These are phyloP conservation scores for Phytopythium montanum DNA, from an alignment of 352 stramenopile species.

Conservation along the genomic window DNA sequence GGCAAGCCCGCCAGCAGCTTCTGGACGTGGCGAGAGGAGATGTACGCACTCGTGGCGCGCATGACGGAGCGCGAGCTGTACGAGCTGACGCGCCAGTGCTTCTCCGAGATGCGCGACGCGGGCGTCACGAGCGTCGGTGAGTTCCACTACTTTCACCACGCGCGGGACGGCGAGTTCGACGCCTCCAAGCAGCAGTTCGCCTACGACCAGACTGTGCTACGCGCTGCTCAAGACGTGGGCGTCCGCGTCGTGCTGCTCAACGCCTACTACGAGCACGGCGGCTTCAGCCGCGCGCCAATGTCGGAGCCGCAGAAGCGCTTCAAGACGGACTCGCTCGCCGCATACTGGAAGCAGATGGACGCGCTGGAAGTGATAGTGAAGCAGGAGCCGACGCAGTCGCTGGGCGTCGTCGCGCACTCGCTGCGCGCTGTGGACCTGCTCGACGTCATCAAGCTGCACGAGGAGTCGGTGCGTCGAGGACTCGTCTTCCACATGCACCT, in stretches of 20 bases:
- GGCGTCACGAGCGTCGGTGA: slow-evolving; percentile 77
- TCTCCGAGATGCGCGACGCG: slow-evolving; percentile 72
- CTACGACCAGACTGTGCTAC: slow-evolving; percentile 69
- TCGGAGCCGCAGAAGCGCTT: slow-evolving; percentile 63
- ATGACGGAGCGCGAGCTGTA: slow-evolving; percentile 69
- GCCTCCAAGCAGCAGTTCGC: slow-evolving; percentile 36
- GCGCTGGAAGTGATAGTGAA: slow-evolving; percentile 22
- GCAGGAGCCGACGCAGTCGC: slow-evolving; percentile 38
- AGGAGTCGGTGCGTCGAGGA: slow-evolving; percentile 55
- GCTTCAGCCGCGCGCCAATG: slow-evolving; percentile 59
- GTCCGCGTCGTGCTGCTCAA: slow-evolving; percentile 76
- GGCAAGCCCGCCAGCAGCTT: slow-evolving; percentile 47
- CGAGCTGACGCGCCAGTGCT: slow-evolving; percentile 67
- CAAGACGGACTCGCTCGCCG: slow-evolving; percentile 56
- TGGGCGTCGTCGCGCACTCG: slow-evolving; percentile 74
- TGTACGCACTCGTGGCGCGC: slow-evolving; percentile 72
- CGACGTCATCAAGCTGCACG: slow-evolving; percentile 61
- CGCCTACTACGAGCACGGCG: slow-evolving; percentile 70
- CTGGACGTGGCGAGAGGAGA: slow-evolving; percentile 82
- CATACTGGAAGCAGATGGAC: slow-evolving; percentile 76
- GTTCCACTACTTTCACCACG: slow-evolving; percentile 84
- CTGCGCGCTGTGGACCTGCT: slow-evolving; percentile 61
- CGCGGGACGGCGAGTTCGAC: slow-evolving; percentile 26
- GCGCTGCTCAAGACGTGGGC: slow-evolving; percentile 53
- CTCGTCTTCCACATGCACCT: slow-evolving; percentile 72